Conservation (phyloP, 352 stramenopile species). For the Globisporangium nagaii region DNA sequence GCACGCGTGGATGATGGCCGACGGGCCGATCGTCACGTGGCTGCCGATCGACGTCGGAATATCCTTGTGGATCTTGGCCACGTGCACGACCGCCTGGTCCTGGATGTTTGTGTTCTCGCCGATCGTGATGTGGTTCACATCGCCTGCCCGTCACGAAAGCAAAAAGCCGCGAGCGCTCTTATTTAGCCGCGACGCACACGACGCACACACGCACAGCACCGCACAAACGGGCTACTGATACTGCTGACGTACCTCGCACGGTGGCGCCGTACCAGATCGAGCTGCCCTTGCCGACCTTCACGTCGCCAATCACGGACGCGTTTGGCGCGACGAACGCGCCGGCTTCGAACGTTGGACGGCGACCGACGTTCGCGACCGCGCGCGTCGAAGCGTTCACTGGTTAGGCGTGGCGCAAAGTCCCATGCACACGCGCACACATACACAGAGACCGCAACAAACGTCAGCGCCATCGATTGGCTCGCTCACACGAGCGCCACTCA, state of each 20-base stretch:
- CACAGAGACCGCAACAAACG: not conserved
- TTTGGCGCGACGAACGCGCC: constrained; percentile 88
- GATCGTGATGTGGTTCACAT: constrained; percentile 92
- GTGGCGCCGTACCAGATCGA: constrained; percentile 93
- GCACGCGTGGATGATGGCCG: constrained; percentile 88
- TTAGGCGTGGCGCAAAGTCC: not conserved
- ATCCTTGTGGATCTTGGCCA: constrained; percentile 91
- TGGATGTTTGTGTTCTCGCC: constrained; percentile 92
- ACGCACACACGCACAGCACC: too few relatives aligned
- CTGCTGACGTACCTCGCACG: constrained; percentile 75
- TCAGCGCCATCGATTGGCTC: not conserved
- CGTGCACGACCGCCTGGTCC: constrained; percentile 91
- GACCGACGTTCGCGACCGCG: constrained; percentile 63
- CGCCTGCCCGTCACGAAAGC: constrained; percentile 27
- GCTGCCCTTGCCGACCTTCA: constrained; percentile 87
- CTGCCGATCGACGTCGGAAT: constrained; percentile 88
- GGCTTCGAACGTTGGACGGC: constrained; percentile 47
- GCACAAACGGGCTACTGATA: too few relatives aligned
- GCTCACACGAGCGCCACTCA: not conserved
- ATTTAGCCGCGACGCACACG: not conserved
- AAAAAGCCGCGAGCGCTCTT: not conserved
- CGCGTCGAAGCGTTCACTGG: constrained; percentile 83
- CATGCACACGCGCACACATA: not conserved
- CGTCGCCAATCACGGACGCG: constrained; percentile 90
- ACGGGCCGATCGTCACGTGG: constrained; percentile 87